Base-by-base conservation (phyloP, 371 early-diverging fungal genomes). In the Actinomortierella ambigua region DNA sequence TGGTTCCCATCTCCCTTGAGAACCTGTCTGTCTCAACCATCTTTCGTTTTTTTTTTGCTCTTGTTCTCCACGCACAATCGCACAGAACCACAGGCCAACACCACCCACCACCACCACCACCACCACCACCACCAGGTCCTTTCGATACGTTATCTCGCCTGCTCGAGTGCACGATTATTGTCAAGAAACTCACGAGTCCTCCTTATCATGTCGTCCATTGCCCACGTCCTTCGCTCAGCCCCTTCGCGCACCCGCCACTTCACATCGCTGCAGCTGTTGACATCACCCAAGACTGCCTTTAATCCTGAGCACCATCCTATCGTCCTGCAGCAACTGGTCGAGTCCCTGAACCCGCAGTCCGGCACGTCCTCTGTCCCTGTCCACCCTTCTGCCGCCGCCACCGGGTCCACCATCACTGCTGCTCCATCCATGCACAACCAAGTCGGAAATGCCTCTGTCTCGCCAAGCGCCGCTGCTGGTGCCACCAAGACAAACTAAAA, bases 261-360 rank as follows among this genome's bases (percentile, higher is more conserved):
- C 57, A 60, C 69, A 1, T 57, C 69, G 5, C 27, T 64, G 50
- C 63, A 56, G 41, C 44, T 69, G 24, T 24, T 64, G 43, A 53
- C 65, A 2, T 40, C 57, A 17, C 13, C 59, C 42, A 69, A 69
- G 61, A 52, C 50, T 15, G 64, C 69, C 23, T 60, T 69, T 57
- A 64, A 69, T 23, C 69, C 69, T 15, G 69, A 69, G 53, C 65
- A 61, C 54, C 64, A 69, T 17, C 57, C 65, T 22, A 61, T 69
- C 26, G 61, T 69, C 50, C 53, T 69, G 26, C 64, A 69, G 29
- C 69, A 69, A 50, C 39, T 69, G 53, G 65, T 57, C 61, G 59
- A 69, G 48, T 69, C 69, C 42, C 48, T 69, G 18, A 22, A n/a
- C 59, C 18, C 59, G 55, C 44, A 34, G 11, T 34, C 34, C 7